Evolutionary conservation across 2,329 filamentous ascomycete genomes (phyloP), one percentile per base, ranked within the genome.

Genomic region (Paraphaeosphaeria minitans): DNA sequence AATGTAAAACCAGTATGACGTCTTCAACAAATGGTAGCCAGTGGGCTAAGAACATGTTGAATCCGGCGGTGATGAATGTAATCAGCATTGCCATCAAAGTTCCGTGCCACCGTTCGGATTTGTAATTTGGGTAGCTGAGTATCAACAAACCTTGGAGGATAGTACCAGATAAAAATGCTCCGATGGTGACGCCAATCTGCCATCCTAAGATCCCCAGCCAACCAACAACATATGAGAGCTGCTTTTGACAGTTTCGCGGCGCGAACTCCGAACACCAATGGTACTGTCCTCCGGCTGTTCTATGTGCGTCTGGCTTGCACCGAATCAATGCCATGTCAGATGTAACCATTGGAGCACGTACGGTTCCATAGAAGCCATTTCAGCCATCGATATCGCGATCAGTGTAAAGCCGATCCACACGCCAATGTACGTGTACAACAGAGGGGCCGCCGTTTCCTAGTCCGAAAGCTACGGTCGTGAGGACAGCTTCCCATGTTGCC

Each of bases 1-100:
- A 73, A 55, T 84, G 83, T 1, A 85, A 61, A 13, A 81, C 69
- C 0, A 83, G 68, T 24, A 82, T 73, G 8, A 78, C 65, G 2
- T 78, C 78, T 66, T 85, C 83, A 22, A 83, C 67, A 3, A 78
- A 65, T 0, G 82, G 82, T 1, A 84, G 69, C 8, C 79, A 68
- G 5, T 74, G 73, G 1, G 79, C 79, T 4, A 79, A 71, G 4
- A 81, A 67, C 0, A 77, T 79, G 64, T 85, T 84, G 61, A 82
- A 76, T 4, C 72, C 55, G 7, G 79, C 67, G 1, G 74, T 68
- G 27, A 81, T 66, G 1, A 69, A 53, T 2, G 77, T 69, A 7
- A 83, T 70, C 0, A 78, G 80, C 55, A 80, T 81, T 50, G 79
- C 74, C 0, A 85, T 65, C 0, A 85, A 72, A 0, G 82, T 84